Conservation (phyloP, 345 rosid genomes). For the Acer yangbiense region DNA sequence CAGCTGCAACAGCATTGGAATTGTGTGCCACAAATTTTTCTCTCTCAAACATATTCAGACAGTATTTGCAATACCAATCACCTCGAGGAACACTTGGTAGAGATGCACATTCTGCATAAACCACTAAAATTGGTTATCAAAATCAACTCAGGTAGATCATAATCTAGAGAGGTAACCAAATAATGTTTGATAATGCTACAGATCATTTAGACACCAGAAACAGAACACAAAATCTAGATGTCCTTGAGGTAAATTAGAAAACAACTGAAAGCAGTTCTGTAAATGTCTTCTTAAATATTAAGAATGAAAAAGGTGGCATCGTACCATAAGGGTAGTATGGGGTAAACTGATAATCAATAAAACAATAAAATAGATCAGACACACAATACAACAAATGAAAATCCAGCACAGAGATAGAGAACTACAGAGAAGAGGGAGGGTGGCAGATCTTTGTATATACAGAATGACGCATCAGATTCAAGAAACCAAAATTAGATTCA, state of each 20-base stretch:
- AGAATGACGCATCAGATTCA: neutral
- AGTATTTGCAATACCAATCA: slow-evolving; percentile 89
- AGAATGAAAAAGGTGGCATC: neutral
- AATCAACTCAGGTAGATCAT: slow-evolving; percentile 15
- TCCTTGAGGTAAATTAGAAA: neutral
- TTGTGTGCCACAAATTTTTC: slow-evolving; percentile 60
- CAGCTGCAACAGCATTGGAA: slow-evolving; percentile 80
- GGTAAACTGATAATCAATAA: neutral
- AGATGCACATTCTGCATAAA: slow-evolving; percentile 73
- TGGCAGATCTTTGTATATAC: neutral
- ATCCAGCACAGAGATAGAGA: neutral
- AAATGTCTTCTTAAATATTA: neutral
- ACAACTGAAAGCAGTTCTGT: neutral
- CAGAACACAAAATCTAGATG: neutral
- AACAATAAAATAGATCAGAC: neutral
- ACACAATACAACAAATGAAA: neutral
- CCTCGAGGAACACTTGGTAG: slow-evolving; percentile 72
- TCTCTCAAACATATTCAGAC: slow-evolving; percentile 65
- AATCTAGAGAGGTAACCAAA: slow-evolving; percentile 12
- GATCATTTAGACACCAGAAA: slow-evolving; percentile 1
- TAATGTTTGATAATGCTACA: neutral
- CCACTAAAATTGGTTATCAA: slow-evolving; percentile 26
- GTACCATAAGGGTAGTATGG: neutral
- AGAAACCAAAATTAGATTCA: slow-evolving; percentile 1
- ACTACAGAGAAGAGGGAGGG: neutral